These are phyloP conservation scores for Paramecium pentaurelia DNA, from an alignment of 73 alveolate genomes.

Conservation along the genomic window DNA sequence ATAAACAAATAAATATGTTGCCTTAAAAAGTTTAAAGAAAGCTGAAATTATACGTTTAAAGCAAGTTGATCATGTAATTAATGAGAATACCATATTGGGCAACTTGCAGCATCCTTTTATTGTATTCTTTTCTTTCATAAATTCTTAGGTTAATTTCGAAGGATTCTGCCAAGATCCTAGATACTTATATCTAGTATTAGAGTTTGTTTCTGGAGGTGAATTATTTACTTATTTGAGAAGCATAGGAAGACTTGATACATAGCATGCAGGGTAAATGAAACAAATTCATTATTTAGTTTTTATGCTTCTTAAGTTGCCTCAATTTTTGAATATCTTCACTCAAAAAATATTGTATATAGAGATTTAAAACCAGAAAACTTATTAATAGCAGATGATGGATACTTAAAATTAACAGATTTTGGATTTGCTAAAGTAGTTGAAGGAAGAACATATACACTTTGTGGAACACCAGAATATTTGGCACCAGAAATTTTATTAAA, in stretches of 20 bases:
- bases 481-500: slow-evolving; percentile 97
- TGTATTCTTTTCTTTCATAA: neutral
- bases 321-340: slow-evolving; percentile 75
- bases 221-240: slow-evolving; percentile 76
- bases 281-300: slow-evolving; percentile 27
- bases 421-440: slow-evolving; percentile 95
- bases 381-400: slow-evolving; percentile 91
- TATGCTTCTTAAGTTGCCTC: slow-evolving; percentile 75
- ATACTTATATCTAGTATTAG: slow-evolving; percentile 76
- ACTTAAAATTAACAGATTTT: slow-evolving; percentile 90
- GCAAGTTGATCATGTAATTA: slow-evolving; percentile 90
- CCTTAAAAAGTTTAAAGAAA: slow-evolving; percentile 92
- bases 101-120: slow-evolving; percentile 85
- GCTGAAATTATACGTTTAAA: slow-evolving; percentile 91
- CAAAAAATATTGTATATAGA: slow-evolving; percentile 75
- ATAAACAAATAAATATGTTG: slow-evolving; percentile 76
- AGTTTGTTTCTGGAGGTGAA: slow-evolving; percentile 86
- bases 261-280: slow-evolving; percentile 65
- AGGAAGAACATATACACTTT: slow-evolving; percentile 93
- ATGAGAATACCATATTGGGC: slow-evolving; percentile 82
- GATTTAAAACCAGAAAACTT: slow-evolving; percentile 93
- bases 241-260: slow-evolving; percentile 70
- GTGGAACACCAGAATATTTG: slow-evolving; percentile 98
- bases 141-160: slow-evolving; percentile 53
- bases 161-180: slow-evolving; percentile 75